Percentiles rank a stretch among this genome's conserved stretches.
These are phyloP conservation scores for Wallemia ichthyophaga DNA, from an alignment of 1,284 basidiomycete genomes.

Conservation along the genomic window DNA sequence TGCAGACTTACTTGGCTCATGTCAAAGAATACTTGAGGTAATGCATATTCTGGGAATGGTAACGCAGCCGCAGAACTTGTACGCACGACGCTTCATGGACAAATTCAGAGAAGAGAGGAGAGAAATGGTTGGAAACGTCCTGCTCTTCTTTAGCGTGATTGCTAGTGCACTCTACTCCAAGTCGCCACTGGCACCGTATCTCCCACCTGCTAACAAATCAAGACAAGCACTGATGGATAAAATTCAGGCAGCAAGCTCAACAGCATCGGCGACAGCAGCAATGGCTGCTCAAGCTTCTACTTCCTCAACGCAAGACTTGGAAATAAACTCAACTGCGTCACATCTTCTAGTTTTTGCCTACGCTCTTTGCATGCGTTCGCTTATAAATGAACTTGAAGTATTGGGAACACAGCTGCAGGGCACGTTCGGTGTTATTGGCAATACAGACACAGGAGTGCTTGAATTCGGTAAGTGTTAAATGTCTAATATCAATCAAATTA, in stretches of 20 bases:
- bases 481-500: not conserved
- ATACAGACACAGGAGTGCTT: not conserved
- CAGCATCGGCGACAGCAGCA: not conserved
- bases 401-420: constrained; percentile 48
- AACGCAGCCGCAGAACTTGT: constrained; percentile 18
- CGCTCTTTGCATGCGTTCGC: constrained; percentile 44
- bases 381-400: constrained; percentile 53
- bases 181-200: constrained; percentile 69
- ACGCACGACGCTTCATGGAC: not conserved
- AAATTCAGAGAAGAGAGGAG: constrained; percentile 1
- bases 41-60: constrained; percentile 87
- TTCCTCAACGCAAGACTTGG: not conserved
- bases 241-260: not conserved
- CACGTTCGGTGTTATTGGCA: constrained; percentile 38
- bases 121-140: constrained; percentile 45
- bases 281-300: constrained; percentile 25
- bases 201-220: constrained; percentile 64
- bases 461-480: not conserved
- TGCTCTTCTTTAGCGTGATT: constrained; percentile 66
- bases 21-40: not conserved
- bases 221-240: constrained; percentile 20
- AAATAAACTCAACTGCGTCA: constrained; percentile 16
- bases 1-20: constrained; percentile 14
- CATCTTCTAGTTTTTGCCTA: constrained; percentile 81
- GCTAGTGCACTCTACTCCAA: constrained; percentile 65